These are phyloP conservation scores for Pisolithus tinctorius DNA, from an alignment of 768 basidiomycete species.

Conservation along the genomic window DNA sequence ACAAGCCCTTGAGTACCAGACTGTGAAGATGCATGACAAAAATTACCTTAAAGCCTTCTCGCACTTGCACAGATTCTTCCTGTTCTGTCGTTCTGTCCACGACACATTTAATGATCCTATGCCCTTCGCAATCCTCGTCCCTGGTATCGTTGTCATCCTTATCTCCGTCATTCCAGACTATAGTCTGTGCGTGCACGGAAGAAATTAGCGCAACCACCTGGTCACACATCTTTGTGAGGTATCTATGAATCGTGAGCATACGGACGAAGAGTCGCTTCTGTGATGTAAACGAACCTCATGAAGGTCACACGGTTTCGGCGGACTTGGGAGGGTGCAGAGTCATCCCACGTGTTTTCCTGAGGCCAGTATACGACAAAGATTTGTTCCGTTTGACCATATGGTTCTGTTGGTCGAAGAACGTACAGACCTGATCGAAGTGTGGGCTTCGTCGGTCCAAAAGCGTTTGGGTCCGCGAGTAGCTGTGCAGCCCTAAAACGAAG, in stretches of 20 bases:
- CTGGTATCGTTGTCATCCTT: constrained; percentile 9
- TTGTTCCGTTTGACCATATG: constrained; percentile 8
- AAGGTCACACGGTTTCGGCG: constrained; percentile 46
- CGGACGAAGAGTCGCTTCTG: background rate
- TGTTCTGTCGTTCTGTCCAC: constrained; percentile 46
- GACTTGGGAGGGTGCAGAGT: constrained; percentile 36
- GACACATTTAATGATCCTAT: constrained; percentile 40
- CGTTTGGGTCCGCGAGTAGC: constrained; percentile 1
- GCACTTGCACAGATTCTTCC: constrained; percentile 36
- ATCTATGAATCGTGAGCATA: constrained; percentile 27
- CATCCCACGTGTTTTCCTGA: constrained; percentile 47
- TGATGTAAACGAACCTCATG: constrained; percentile 37
- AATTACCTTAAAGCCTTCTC: constrained; percentile 37
- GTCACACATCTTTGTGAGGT: constrained; percentile 48
- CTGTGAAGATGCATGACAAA: too few relatives aligned
- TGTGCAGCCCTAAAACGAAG: constrained; percentile 2
- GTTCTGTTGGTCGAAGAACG: constrained; percentile 19
- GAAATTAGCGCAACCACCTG: constrained; percentile 46
- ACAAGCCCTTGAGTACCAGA: background rate
- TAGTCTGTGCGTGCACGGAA: constrained; percentile 30
- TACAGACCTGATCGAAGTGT: constrained; percentile 44
- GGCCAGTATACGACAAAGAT: constrained; percentile 51
- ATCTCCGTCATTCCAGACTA: constrained; percentile 35
- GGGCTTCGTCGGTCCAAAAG: constrained; percentile 8
- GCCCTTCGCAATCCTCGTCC: constrained; percentile 10